Percentiles rank a stretch among this genome's conserved stretches.
phyloP scores from a whole-genome alignment of 768 basidiomycete species.

The Lentinula detonsa region DNA sequence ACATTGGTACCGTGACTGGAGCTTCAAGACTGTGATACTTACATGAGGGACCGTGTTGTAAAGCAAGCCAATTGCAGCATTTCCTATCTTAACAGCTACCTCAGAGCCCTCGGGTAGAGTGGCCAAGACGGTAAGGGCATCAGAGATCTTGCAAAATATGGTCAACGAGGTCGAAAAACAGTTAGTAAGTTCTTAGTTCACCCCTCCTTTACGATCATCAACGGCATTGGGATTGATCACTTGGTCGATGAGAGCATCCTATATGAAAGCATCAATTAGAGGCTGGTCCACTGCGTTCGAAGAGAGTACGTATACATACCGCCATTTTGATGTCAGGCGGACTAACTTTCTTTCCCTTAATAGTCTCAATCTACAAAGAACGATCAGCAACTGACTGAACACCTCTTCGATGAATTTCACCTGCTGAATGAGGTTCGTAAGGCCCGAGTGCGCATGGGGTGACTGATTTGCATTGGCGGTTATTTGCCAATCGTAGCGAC shows the following conservation, averaged over 20 bases:
- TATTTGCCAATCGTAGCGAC: constrained; percentile 38
- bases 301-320: constrained; percentile 11
- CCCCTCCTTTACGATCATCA: constrained; percentile 35
- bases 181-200: constrained; percentile 7
- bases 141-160: background rate
- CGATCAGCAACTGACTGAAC: background rate
- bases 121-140: constrained; percentile 1
- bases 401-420: constrained; percentile 11
- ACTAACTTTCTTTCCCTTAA: constrained; percentile 17
- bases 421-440: constrained; percentile 25
- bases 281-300: background rate
- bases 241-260: constrained; percentile 25
- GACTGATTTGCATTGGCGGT: constrained; percentile 19
- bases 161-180: background rate
- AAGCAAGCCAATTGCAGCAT: constrained; percentile 6
- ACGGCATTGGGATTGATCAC: constrained; percentile 26
- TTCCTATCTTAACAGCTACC: background rate
- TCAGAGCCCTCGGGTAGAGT: constrained; percentile 3
- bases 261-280: background rate
- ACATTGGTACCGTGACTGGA: background rate
- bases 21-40: background rate
- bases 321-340: constrained; percentile 17
- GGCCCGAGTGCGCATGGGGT: constrained; percentile 25
- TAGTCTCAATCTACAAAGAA: constrained; percentile 12
- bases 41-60: constrained; percentile 13